A percentile compares a stretch with the other conserved stretches of the same genome.
These are phyloP conservation scores for Starmerella etchellsii DNA, from an alignment of 805 yeast species.

Conservation along the genomic window DNA sequence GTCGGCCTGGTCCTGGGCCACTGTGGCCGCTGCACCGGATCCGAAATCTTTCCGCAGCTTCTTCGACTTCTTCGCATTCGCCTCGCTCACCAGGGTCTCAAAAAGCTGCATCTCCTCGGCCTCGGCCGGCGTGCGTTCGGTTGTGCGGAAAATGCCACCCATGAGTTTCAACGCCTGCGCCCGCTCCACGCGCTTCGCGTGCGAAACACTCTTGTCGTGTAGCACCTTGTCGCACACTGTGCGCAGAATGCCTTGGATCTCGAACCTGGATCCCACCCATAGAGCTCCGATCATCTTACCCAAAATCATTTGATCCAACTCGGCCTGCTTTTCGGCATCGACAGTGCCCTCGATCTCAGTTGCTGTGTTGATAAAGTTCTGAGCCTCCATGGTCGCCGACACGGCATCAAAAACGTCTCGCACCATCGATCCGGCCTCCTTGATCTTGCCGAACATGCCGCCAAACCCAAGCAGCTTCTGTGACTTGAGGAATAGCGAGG, in stretches of 20 bases:
- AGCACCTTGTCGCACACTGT: conserved; percentile 72
- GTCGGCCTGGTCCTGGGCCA: conserved; percentile 3
- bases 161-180: conserved; percentile 68
- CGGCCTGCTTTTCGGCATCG: conserved; percentile 52
- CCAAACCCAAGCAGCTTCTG: conserved; percentile 78
- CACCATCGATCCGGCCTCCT: conserved; percentile 71
- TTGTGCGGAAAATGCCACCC: conserved; percentile 54
- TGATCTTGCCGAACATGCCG: conserved; percentile 65
- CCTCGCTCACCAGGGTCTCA: conserved; percentile 86
- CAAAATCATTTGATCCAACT: conserved; percentile 65
- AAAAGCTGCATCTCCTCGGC: conserved; percentile 81
- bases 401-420: conserved; percentile 75
- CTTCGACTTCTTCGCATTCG: conserved; percentile 48
- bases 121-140: conserved; percentile 71
- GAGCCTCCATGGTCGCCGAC: conserved; percentile 80
- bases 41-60: conserved; percentile 26
- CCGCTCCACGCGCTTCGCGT: conserved; percentile 51
- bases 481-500: conserved; percentile 57
- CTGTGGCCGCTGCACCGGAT: conserved; percentile 9
- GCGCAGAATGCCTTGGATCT: conserved; percentile 63
- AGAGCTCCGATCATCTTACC: conserved; percentile 90
- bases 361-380: conserved; percentile 61
- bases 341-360: conserved; percentile 53
- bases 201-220: conserved; percentile 49
- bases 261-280: conserved; percentile 88